phyloP scores from a whole-genome alignment of 2,329 filamentous ascomycete species.

The Hymenoscyphus occultus region DNA sequence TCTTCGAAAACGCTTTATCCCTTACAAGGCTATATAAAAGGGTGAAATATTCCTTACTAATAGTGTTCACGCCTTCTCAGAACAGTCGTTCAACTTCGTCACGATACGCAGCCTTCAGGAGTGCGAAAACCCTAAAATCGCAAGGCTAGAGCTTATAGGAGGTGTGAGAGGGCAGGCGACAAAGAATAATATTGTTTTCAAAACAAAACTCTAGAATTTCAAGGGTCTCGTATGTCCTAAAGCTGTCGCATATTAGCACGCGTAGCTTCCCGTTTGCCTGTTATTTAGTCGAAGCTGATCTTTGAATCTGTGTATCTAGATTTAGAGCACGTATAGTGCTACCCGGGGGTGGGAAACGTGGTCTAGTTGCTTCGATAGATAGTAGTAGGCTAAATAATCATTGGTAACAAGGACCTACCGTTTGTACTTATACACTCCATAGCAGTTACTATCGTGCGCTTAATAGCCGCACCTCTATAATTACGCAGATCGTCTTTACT shows the following conservation, averaged over 20 bases:
- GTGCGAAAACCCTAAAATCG: not conserved
- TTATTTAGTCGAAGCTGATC: constrained; percentile 5
- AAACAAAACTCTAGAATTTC: constrained; percentile 6
- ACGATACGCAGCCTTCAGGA: not conserved
- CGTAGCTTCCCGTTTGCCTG: constrained; percentile 3
- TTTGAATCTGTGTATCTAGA: constrained; percentile 6
- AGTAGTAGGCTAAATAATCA: not conserved
- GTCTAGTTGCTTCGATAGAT: constrained; percentile 3
- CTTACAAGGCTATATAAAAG: not conserved
- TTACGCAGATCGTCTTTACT: constrained; percentile 11
- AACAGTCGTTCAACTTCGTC: constrained; percentile 1
- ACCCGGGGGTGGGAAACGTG: constrained; percentile 1
- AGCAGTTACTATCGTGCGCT: constrained; percentile 4
- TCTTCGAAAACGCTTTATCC: constrained; percentile 1
- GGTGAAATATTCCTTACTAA: constrained; percentile 1
- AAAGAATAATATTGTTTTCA: not conserved
- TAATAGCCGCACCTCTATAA: constrained; percentile 1
- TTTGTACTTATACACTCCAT: constrained; percentile 3
- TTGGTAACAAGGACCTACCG: constrained; percentile 5
- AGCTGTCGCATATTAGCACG: not conserved
- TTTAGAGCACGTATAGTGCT: constrained; percentile 7
- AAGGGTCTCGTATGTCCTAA: constrained; percentile 6
- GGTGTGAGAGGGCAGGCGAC: constrained; percentile 1
- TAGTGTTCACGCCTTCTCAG: not conserved
- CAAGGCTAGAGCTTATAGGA: constrained; percentile 6